These are phyloP conservation scores for Argentina anserina DNA, from an alignment of 306 rosid species.

Conservation along the genomic window DNA sequence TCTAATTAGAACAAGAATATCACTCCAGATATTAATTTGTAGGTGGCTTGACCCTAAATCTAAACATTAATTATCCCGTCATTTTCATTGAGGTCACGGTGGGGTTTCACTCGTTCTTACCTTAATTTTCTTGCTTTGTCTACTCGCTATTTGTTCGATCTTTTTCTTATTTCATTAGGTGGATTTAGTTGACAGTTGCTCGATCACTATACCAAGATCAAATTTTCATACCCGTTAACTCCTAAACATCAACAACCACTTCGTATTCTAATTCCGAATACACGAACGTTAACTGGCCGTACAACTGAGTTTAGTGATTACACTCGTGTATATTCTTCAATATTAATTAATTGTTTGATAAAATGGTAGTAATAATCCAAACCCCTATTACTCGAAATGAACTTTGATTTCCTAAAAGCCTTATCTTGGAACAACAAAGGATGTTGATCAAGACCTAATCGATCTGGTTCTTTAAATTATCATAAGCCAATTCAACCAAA, in stretches of 20 bases:
- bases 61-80: conserved; percentile 14
- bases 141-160: neutral
- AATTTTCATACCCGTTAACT: conserved; percentile 31
- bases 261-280: neutral
- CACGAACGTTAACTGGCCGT: neutral
- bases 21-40: neutral
- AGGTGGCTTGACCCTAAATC: neutral
- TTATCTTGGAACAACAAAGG: no score
- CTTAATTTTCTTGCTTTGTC: conserved; percentile 16
- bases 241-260: conserved; percentile 34
- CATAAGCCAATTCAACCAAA: no score
- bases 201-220: conserved; percentile 31
- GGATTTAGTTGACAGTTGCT: conserved; percentile 52
- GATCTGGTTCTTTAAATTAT: no score
- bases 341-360: no score
- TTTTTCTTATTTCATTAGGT: conserved; percentile 40
- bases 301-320: no score
- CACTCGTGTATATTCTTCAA: no score
- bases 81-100: conserved; percentile 36
- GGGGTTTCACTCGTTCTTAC: conserved; percentile 28
- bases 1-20: neutral
- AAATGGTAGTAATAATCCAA: no score
- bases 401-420: no score
- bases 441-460: no score
- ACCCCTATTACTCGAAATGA: no score